Percentiles rank a stretch among this genome's conserved stretches.
Conservation (phyloP, 805 yeast genomes). For the Barnettozyma populi region DNA sequence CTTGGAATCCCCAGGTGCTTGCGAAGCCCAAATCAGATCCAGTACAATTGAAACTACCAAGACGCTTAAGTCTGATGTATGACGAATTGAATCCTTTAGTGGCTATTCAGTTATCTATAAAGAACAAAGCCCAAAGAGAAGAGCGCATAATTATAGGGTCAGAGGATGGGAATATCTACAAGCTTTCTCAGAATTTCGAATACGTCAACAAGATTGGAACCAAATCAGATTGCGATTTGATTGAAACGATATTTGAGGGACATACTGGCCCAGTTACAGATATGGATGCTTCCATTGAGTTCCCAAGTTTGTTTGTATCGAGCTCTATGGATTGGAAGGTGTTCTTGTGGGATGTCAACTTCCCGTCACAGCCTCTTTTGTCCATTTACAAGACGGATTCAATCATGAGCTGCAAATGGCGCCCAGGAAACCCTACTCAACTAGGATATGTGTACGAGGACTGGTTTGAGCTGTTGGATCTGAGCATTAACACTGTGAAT, state of each 20-base stretch:
- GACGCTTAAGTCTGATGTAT: constrained; percentile 17
- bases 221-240: constrained; percentile 8
- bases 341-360: constrained; percentile 23
- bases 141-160: constrained; percentile 23
- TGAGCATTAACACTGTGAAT: constrained; percentile 23
- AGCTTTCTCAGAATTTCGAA: constrained; percentile 22
- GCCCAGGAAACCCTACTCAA: constrained; percentile 24
- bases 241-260: constrained; percentile 17
- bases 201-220: constrained; percentile 12
- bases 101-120: constrained; percentile 6
- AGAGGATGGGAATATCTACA: constrained; percentile 31
- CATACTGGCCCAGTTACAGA: constrained; percentile 27
- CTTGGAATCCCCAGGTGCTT: constrained; percentile 27
- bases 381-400: constrained; percentile 22
- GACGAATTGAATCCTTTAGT: constrained; percentile 29
- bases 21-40: constrained; percentile 21
- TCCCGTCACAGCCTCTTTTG: constrained; percentile 16
- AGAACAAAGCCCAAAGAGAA: not conserved
- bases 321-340: constrained; percentile 30
- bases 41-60: constrained; percentile 22
- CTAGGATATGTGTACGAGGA: constrained; percentile 28
- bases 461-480: constrained; percentile 27
- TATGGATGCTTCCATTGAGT: constrained; percentile 14
- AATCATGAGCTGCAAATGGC: constrained; percentile 26
- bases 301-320: constrained; percentile 22